Evolutionary conservation across 495 filamentous ascomycete genomes (phyloP), one percentile per base, ranked within the genome.

Genomic region (Neurospora africana): DNA sequence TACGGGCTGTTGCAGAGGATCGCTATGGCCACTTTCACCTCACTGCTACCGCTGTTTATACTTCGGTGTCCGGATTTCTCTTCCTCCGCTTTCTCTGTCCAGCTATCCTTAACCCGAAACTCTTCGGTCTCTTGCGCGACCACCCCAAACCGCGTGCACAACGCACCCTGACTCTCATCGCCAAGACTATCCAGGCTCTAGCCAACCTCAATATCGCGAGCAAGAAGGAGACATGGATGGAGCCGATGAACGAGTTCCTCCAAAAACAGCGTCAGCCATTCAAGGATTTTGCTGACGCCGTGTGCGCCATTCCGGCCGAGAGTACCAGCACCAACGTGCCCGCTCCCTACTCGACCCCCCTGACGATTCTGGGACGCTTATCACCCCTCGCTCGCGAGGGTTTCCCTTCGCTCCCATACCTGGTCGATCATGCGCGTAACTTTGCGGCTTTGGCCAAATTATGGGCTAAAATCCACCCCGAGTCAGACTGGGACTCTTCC

Each of bases 211-310:
- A 92, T 13, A 93, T 89, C 3, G 98, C 98, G 73, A 96, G 95
- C 71, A 92, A 91, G 76, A 98, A 98, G 79, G 95, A 98, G 80
- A 88, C 90, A 5, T 99, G 95, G 94, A 99, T 99, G 95, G 96
- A 97, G 81, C 93, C 93, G 5, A 98, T 98, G 96, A 99, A 98
- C 77, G 86, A 85, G 13, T 93, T 93, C 75, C 83, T 93, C 71
- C 75, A 77, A 11, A 80, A 84, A n/a, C 85, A 91, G 72, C 82
- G 89, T 10, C 88, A 90, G 70, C 88, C 91, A 30, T 92, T 98
- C 82, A 96, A 93, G 79, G 85, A 89, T 35, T 98, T 95, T 76
- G 89, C 98, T 72, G 94, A 98, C 77, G 84, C 85, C 33, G 89
- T 97, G 61, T 98, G 94, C 80, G 87, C 88, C 37, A 92, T 99